Conservation (phyloP, 257 asterid genomes). For the Nicotiana attenuata region DNA sequence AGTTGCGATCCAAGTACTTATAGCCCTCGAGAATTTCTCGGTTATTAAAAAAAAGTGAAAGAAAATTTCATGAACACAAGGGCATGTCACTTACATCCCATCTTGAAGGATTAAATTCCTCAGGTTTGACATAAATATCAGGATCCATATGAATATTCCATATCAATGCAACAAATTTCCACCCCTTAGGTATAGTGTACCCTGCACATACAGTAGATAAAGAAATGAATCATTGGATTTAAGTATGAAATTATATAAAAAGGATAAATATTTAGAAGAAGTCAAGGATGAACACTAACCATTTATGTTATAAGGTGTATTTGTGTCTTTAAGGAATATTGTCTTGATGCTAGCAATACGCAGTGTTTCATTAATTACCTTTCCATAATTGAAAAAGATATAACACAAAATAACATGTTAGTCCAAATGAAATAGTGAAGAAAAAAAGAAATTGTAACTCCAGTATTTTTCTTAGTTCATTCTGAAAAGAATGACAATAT, state of each 20-base stretch:
- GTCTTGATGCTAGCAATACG: background rate
- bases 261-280: background rate
- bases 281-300: background rate
- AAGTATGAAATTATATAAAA: no score
- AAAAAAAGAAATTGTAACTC: no score
- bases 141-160: constrained; percentile 14
- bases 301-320: background rate
- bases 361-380: constrained; percentile 18
- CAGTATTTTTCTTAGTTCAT: no score
- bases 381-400: background rate
- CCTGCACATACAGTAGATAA: background rate
- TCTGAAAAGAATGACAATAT: no score
- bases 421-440: background rate
- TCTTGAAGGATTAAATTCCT: constrained; percentile 8
- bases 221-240: background rate
- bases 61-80: background rate
- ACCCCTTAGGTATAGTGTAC: constrained; percentile 17
- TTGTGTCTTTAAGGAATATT: constrained; percentile 11
- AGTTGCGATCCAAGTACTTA: no score
- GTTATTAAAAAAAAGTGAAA: background rate
- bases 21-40: background rate
- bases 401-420: background rate
- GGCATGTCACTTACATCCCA: background rate
- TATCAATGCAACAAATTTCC: background rate
- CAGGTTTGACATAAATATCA: background rate